Base-by-base conservation (phyloP, 208 protist species). In the Leishmania tarentolae region DNA sequence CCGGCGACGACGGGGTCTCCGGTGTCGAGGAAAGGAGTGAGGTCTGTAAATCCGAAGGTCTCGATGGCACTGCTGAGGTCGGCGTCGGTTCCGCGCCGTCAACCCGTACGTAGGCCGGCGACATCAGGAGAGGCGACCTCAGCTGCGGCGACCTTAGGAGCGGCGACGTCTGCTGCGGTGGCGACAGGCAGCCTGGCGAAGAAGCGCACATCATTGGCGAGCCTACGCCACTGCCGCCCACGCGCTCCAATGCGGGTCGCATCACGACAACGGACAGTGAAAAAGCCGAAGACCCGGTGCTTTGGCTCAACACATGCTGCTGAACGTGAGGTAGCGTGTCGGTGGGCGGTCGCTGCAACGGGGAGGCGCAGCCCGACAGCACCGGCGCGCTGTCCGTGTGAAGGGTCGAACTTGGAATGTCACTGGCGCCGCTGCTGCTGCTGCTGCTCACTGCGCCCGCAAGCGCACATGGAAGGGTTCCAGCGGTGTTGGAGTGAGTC, bases 191-290 rank as follows among this genome's bases (percentile, higher is more conserved):
- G 28, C 47, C n/a, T 13, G 66, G 50, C 2, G 72, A 15, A 53
- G 56, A 77, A 24, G 74, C 13, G 2, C 24, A 47, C 52, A 44
- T 1, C 17, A 31, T 31, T 8, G 74, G 6, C 11, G 52, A 56
- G 11, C 9, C 52, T 1, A 17, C 44, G 37, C 53, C 24, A 5
- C 24, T 40, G 28, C 28, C 57, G 28, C 57, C 47, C 0, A 52
- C 57, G n/a, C 82, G 77, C 63, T 79, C 72, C 42, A 85, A 57
- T 9, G 82, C 42, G n/a, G 82, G 82, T n/a, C 70, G 76, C 77
- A 85, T 53, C 59, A 85, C 73, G 2, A 85, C 82, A 15, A 85
- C 72, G 13, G 82, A 79, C 63, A 42, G 47, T 1, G 82, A 84
- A 3, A 56, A 69, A 17, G 65, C 77, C n/a, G 52, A 73, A 17